Conservation (phyloP, 2,329 filamentous ascomycete species). For the Ceratocystis variospora region DNA sequence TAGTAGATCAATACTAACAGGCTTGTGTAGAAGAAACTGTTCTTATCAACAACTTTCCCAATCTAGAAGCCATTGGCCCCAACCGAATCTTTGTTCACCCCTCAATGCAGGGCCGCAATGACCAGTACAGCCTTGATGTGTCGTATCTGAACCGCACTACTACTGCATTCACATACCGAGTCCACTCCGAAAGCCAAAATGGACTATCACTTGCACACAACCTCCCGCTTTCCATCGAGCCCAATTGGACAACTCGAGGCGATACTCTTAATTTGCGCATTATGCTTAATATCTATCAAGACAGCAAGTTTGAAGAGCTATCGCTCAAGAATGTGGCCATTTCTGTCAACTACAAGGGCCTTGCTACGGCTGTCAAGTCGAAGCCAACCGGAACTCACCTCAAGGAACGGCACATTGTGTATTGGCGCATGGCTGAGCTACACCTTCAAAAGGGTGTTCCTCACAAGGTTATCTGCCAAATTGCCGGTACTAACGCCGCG, state of each 20-base stretch:
- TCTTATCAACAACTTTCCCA: conserved; percentile 72
- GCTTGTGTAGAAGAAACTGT: conserved; percentile 47
- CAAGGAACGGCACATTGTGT: conserved; percentile 61
- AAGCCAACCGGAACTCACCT: conserved; percentile 70
- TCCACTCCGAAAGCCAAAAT: conserved; percentile 55
- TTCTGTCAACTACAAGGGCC: conserved; percentile 56
- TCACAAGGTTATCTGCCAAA: conserved; percentile 69
- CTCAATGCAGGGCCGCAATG: conserved; percentile 47
- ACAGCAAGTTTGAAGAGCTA: conserved; percentile 11
- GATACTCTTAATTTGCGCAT: conserved; percentile 78
- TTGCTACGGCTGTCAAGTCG: conserved; percentile 54
- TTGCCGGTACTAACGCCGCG: conserved; percentile 56
- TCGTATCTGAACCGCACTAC: conserved; percentile 58
- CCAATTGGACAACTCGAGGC: conserved; percentile 70
- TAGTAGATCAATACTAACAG: conserved; percentile 20
- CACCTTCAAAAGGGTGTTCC: conserved; percentile 32
- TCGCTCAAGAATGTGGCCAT: conserved; percentile 58
- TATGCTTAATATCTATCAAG: conserved; percentile 10
- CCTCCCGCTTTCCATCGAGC: conserved; percentile 59
- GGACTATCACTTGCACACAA: conserved; percentile 35
- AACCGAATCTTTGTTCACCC: conserved; percentile 84
- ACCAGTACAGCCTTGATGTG: conserved; percentile 68
- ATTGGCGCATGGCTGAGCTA: conserved; percentile 69
- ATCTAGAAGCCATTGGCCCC: conserved; percentile 82
- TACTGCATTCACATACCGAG: conserved; percentile 83